Base-by-base conservation (phyloP, 2,329 filamentous ascomycete genomes). In the Zasmidium citrigriseum region DNA sequence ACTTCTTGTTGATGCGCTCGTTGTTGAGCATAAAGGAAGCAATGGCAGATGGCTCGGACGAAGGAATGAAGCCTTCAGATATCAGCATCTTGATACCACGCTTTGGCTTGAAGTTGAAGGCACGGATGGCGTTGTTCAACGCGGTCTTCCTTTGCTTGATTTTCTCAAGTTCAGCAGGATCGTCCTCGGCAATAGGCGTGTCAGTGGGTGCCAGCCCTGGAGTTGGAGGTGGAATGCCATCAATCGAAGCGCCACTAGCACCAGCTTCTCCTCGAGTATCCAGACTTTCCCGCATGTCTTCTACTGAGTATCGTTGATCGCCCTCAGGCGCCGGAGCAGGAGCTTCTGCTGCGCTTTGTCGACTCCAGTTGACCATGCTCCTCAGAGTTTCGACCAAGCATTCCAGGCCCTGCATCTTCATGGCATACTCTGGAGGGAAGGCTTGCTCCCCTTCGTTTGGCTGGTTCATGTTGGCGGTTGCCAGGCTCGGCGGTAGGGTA, bases 31-130 rank as follows among this genome's bases (percentile, higher is more conserved):
- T 78, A 72, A 99, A 99, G 18, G 76, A 81, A 16, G 93, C 95
- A 68, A 99, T 91, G 64, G 96, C 91, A 58, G 88, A 81, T 0
- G 95, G 89, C 5, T 81, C 84, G 54, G 93, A 85, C 55, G 89
- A 93, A 1, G 84, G 77, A 59, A 99, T 96, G 73, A 99, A 97
- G 0, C 91, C 91, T 63, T 96, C 90, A 23, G 89, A 83, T 12
- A 98, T 72, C 18, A 99, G 77, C 16, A 89, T 77, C 72, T 96
- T 96, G 70, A 99, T 85, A 4, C 95, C 96, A 59, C 89, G 86
- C 75, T 99, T 99, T 0, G 96, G 92, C 74, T 99, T 99, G 80
- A 93, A 97, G 73, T 99, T 99, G 82, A 99, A 99, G 62, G 91
- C 89, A 51, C 88, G 86, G 55, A 97, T 89, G 1, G 90, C 93